Evolutionary conservation across 2,329 filamentous ascomycete genomes (phyloP).

Genomic region (Bimuria novae-zelandiae): DNA sequence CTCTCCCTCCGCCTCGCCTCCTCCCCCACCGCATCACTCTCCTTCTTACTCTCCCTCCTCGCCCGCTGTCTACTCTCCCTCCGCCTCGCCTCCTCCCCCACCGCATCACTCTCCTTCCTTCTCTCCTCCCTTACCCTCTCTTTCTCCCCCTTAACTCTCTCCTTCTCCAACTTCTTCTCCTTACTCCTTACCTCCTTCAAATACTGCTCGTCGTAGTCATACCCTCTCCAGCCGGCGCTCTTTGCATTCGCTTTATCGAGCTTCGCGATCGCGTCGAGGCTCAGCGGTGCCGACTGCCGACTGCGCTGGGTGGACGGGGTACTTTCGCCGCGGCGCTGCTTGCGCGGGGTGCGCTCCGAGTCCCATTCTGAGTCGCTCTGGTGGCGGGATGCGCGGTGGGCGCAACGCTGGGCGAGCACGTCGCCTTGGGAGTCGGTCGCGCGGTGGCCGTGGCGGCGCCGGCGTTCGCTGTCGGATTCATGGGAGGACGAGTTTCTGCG

Average conservation of each 20-base stretch:
- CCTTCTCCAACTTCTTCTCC: slow-evolving; percentile 42
- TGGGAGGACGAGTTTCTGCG: slow-evolving; percentile 35
- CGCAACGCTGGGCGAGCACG: slow-evolving; percentile 37
- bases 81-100: slow-evolving; percentile 30
- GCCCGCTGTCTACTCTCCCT: slow-evolving; percentile 16
- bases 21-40: slow-evolving; percentile 30
- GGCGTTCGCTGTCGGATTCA: slow-evolving; percentile 29
- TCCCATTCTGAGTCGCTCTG: slow-evolving; percentile 41
- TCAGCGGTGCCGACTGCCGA: slow-evolving; percentile 46
- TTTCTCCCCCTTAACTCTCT: slow-evolving; percentile 39
- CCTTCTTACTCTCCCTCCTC: slow-evolving; percentile 22
- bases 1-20: slow-evolving; percentile 24
- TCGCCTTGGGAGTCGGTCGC: slow-evolving; percentile 48
- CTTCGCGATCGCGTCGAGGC: slow-evolving; percentile 65
- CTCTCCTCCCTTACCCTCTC: slow-evolving; percentile 30
- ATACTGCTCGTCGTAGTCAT: slow-evolving; percentile 48
- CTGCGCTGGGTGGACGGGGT: slow-evolving; percentile 24
- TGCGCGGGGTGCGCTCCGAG: slow-evolving; percentile 24
- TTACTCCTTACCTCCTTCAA: slow-evolving; percentile 43
- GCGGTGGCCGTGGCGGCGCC: slow-evolving; percentile 41
- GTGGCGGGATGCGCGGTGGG: slow-evolving; percentile 23
- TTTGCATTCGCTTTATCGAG: slow-evolving; percentile 67
- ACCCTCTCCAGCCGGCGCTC: slow-evolving; percentile 49
- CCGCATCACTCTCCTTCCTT: slow-evolving; percentile 26
- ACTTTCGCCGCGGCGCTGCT: slow-evolving; percentile 21